Percentiles rank a stretch among this genome's conserved stretches.
phyloP scores from a whole-genome alignment of 2,329 filamentous ascomycete species.

The Ophiocordyceps camponoti-leonardi region DNA sequence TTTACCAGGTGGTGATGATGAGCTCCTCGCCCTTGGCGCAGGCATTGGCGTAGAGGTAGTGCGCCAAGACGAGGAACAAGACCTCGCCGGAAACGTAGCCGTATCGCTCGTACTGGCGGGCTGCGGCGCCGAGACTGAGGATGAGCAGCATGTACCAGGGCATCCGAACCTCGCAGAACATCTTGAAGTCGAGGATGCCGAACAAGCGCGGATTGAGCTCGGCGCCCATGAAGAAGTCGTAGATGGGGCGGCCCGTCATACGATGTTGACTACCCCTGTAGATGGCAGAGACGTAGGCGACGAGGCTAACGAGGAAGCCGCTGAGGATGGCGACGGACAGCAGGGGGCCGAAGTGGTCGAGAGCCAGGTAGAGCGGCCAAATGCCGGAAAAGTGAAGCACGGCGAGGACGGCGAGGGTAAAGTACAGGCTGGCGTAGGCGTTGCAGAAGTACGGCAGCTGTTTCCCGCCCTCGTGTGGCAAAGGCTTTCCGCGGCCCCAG shows the following conservation, averaged over 20 bases:
- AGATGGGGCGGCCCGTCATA: conserved; percentile 76
- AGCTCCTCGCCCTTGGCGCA: conserved; percentile 86
- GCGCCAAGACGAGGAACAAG: conserved; percentile 68
- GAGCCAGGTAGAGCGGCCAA: conserved; percentile 79
- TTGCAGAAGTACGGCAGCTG: conserved; percentile 93
- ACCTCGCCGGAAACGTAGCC: conserved; percentile 81
- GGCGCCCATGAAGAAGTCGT: conserved; percentile 84
- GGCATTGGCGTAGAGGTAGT: conserved; percentile 83
- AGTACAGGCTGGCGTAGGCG: conserved; percentile 72
- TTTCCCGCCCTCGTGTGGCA: conserved; percentile 66
- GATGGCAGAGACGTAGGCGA: conserved; percentile 76
- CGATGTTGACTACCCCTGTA: conserved; percentile 70
- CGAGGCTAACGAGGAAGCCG: conserved; percentile 65
- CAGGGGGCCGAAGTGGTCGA: conserved; percentile 89
- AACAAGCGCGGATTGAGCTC: conserved; percentile 77
- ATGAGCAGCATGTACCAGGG: conserved; percentile 86
- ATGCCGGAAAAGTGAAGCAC: conserved; percentile 63
- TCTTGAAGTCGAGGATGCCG: conserved; percentile 75
- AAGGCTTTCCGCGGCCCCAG: conserved; percentile 72
- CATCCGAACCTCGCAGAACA: conserved; percentile 88
- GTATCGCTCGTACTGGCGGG: conserved; percentile 68
- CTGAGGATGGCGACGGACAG: conserved; percentile 87
- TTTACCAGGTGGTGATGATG: conserved; percentile 66
- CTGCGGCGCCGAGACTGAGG: conserved; percentile 56
- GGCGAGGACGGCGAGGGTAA: conserved; percentile 57